phyloP scores from a whole-genome alignment of 257 asterid species.

The Lantana camara region DNA sequence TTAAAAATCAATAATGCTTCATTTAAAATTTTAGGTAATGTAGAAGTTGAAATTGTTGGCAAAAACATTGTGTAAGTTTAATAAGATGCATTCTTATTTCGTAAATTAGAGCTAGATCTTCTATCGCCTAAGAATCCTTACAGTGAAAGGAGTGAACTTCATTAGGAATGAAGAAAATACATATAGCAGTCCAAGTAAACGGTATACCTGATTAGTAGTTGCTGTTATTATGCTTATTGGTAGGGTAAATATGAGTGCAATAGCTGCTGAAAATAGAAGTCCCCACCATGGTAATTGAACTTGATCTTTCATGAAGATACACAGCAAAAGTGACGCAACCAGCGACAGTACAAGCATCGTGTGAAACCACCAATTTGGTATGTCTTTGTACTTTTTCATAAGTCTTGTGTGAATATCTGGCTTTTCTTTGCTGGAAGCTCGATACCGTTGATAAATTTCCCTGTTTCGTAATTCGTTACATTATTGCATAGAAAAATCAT shows the following conservation, averaged over 20 bases:
- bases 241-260: constrained; percentile 61
- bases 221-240: constrained; percentile 77
- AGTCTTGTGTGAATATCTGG: constrained; percentile 69
- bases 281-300: constrained; percentile 94
- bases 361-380: constrained; percentile 82
- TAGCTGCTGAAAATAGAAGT: constrained; percentile 43
- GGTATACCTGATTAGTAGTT: constrained; percentile 69
- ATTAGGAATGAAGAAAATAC: background rate
- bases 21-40: no score
- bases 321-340: constrained; percentile 48
- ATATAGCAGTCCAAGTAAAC: no score
- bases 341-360: constrained; percentile 41
- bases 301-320: constrained; percentile 58
- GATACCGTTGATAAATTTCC: constrained; percentile 45
- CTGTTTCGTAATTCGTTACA: constrained; percentile 21
- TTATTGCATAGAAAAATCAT: background rate
- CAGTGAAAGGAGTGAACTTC: background rate
- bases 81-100: no score
- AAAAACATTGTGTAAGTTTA: no score
- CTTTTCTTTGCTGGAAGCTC: constrained; percentile 44
- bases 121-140: no score
- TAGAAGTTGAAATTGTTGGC: no score
- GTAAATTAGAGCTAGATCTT: no score
- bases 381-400: constrained; percentile 62
- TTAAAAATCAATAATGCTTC: no score